Evolutionary conservation across 2,329 filamentous ascomycete genomes (phyloP).

Genomic region (Cephalotrichum gorgonifer): DNA sequence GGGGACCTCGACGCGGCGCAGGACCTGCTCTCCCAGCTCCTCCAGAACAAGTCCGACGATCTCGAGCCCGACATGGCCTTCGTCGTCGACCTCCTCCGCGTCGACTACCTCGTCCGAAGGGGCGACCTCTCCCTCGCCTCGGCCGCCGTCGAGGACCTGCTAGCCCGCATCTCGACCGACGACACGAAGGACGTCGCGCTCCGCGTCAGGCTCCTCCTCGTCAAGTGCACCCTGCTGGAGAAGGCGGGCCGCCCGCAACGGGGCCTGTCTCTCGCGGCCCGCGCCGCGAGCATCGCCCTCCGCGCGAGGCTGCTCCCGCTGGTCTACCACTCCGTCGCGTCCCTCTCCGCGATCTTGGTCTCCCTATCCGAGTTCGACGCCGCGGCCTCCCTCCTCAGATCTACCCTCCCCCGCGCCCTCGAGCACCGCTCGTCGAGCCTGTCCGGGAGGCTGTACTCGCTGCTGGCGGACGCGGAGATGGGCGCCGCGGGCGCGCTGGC

Average conservation of each 20-base stretch:
- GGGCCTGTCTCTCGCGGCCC: constrained; percentile 66
- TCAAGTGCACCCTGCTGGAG: constrained; percentile 63
- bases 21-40: constrained; percentile 37
- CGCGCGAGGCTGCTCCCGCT: constrained; percentile 56
- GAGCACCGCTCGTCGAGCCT: constrained; percentile 57
- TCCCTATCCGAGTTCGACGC: constrained; percentile 61
- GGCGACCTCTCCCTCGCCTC: constrained; percentile 38
- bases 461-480: constrained; percentile 68
- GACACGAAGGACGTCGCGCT: constrained; percentile 45
- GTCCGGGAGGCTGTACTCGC: constrained; percentile 55
- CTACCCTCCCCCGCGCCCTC: constrained; percentile 64
- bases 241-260: constrained; percentile 59
- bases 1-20: constrained; percentile 41
- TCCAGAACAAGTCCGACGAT: constrained; percentile 39
- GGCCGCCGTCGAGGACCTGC: constrained; percentile 33
- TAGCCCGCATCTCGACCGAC: constrained; percentile 29
- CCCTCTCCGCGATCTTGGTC: constrained; percentile 58
- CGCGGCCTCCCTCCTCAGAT: constrained; percentile 52
- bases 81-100: constrained; percentile 38
- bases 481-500: constrained; percentile 48
- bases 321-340: constrained; percentile 63
- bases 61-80: constrained; percentile 42
- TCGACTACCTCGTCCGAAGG: constrained; percentile 38
- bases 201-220: constrained; percentile 59
- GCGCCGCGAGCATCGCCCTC: constrained; percentile 65